These are phyloP conservation scores for Pelargonium citronellum DNA, from an alignment of 441 rosid genomes.

Conservation along the genomic window DNA sequence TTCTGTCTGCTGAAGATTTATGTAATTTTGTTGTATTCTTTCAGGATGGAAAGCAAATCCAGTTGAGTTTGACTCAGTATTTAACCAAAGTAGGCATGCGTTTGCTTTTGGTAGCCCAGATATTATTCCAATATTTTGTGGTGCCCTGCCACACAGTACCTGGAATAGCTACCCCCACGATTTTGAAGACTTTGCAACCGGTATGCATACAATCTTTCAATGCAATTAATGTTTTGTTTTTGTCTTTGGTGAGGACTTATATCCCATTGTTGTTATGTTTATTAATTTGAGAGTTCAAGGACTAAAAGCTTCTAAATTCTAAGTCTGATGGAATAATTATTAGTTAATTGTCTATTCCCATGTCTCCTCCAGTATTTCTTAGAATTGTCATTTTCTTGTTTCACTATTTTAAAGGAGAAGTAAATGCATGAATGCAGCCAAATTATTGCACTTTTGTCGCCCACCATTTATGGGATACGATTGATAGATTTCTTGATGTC, in stretches of 20 bases:
- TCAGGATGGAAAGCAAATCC: conserved; percentile 99
- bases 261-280: not conserved
- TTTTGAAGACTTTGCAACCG: conserved; percentile 95
- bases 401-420: not conserved
- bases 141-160: conserved; percentile 76
- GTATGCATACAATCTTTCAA: conserved; percentile 32
- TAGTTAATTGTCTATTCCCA: not conserved
- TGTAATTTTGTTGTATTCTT: conserved; percentile 21
- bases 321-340: not conserved
- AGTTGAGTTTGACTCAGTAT: conserved; percentile 92
- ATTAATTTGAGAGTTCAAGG: not conserved
- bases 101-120: conserved; percentile 92
- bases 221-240: conserved; percentile 9
- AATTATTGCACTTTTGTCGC: not conserved
- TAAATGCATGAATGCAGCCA: not conserved
- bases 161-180: conserved; percentile 87
- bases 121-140: conserved; percentile 88
- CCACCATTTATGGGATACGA: not conserved
- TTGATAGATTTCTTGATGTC: not conserved
- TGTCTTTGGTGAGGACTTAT: not conserved
- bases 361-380: not conserved
- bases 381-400: not conserved
- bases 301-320: not conserved
- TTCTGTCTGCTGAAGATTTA: conserved; percentile 15
- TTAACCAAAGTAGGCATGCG: conserved; percentile 79